These are phyloP conservation scores for Tricholoma sp. DNA, from an alignment of 768 basidiomycete genomes.

Conservation along the genomic window DNA sequence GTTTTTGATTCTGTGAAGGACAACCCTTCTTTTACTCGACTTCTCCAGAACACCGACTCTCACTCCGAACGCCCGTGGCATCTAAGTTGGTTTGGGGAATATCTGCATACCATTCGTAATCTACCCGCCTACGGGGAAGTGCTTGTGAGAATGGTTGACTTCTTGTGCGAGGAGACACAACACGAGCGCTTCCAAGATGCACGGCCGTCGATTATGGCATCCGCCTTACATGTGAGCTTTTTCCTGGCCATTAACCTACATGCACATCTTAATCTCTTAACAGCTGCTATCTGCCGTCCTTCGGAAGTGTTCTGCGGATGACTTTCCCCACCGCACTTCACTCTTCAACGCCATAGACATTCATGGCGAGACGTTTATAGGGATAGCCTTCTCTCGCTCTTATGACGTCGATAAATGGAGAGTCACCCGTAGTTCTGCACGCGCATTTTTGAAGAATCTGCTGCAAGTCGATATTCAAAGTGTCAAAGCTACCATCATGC, in stretches of 20 bases:
- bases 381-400: constrained; percentile 30
- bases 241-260: neutral
- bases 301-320: constrained; percentile 14
- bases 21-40: constrained; percentile 52
- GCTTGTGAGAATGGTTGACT: constrained; percentile 67
- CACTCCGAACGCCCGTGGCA: constrained; percentile 38
- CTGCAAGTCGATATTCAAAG: constrained; percentile 28
- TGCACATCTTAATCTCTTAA: neutral
- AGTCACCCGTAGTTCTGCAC: constrained; percentile 27
- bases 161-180: constrained; percentile 78
- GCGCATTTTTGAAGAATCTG: constrained; percentile 27
- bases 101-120: constrained; percentile 51
- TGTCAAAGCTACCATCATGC: constrained; percentile 25
- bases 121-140: constrained; percentile 51
- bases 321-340: constrained; percentile 14
- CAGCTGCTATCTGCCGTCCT: constrained; percentile 30
- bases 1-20: constrained; percentile 83
- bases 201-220: constrained; percentile 55
- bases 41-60: constrained; percentile 33
- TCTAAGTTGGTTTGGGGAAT: constrained; percentile 62
- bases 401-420: constrained; percentile 31
- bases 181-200: constrained; percentile 63
- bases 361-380: constrained; percentile 32
- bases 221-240: constrained; percentile 57
- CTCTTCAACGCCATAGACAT: constrained; percentile 31